phyloP scores from a whole-genome alignment of 1,139 yeast genomes.

The Spencermartinsiella ligniputridi region DNA sequence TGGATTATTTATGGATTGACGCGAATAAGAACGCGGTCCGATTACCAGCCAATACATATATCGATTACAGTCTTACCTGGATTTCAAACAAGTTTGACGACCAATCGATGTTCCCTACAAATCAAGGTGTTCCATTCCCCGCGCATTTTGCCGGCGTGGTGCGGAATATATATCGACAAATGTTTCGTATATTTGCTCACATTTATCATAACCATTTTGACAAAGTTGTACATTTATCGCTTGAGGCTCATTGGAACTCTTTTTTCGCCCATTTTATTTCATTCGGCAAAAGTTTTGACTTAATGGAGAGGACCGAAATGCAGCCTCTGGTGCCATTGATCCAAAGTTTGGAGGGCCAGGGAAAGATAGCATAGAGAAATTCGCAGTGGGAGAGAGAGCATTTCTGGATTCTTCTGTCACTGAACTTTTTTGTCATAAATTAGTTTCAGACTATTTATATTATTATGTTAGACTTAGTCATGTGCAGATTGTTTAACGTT shows the following conservation, averaged over 20 bases:
- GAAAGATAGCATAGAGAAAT: slow-evolving; percentile 48
- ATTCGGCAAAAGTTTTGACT: slow-evolving; percentile 75
- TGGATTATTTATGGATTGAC: slow-evolving; percentile 90
- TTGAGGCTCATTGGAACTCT: slow-evolving; percentile 98
- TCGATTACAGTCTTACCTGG: slow-evolving; percentile 90
- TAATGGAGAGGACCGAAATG: slow-evolving; percentile 74
- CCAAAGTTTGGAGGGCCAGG: slow-evolving; percentile 76
- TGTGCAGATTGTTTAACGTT: too few species aligned
- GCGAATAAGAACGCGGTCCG: slow-evolving; percentile 70
- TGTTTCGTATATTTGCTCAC: slow-evolving; percentile 96
- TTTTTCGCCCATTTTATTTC: slow-evolving; percentile 94
- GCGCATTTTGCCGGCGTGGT: slow-evolving; percentile 77
- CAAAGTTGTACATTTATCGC: slow-evolving; percentile 76
- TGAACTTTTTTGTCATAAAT: too few species aligned
- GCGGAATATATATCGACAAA: slow-evolving; percentile 81
- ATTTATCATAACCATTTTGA: slow-evolving; percentile 93
- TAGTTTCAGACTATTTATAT: too few species aligned
- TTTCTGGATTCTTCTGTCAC: too few species aligned
- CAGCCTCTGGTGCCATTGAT: slow-evolving; percentile 75
- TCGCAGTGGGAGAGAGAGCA: too few species aligned
- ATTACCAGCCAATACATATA: slow-evolving; percentile 88
- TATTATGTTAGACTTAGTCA: not conserved
- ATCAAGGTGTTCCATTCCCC: slow-evolving; percentile 87
- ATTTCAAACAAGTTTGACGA: slow-evolving; percentile 83
- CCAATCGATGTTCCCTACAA: slow-evolving; percentile 86